Evolutionary conservation across 2,329 filamentous ascomycete genomes (phyloP).

Genomic region (Trichophyton simii): DNA sequence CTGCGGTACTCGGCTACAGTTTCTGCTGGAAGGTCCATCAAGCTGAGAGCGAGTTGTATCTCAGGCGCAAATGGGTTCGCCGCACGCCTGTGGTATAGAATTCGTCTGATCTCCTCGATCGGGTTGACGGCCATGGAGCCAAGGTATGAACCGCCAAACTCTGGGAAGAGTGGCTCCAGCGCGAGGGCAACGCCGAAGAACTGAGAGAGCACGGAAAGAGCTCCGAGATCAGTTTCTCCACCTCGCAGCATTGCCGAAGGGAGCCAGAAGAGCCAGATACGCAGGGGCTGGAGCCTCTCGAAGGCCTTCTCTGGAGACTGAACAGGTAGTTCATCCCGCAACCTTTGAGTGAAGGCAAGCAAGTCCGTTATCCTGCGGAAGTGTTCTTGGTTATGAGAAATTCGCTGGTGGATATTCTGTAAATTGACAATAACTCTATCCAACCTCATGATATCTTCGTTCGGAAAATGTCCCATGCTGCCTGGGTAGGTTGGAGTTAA

Average conservation of each 20-base stretch:
- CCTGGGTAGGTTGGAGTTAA: slow-evolving; percentile 22
- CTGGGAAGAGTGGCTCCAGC: slow-evolving; percentile 82
- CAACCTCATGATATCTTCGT: slow-evolving; percentile 59
- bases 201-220: slow-evolving; percentile 74
- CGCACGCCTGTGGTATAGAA: slow-evolving; percentile 57
- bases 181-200: slow-evolving; percentile 82
- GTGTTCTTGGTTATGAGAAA: slow-evolving; percentile 58
- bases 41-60: slow-evolving; percentile 48
- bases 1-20: slow-evolving; percentile 56
- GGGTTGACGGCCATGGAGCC: slow-evolving; percentile 66
- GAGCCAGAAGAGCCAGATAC: slow-evolving; percentile 93
- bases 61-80: slow-evolving; percentile 46
- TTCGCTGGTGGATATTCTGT: slow-evolving; percentile 43
- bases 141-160: slow-evolving; percentile 81
- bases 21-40: slow-evolving; percentile 63
- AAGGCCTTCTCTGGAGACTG: slow-evolving; percentile 74
- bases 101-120: slow-evolving; percentile 72
- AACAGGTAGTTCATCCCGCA: slow-evolving; percentile 56
- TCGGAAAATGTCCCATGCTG: slow-evolving; percentile 24
- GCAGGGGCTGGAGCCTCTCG: slow-evolving; percentile 72
- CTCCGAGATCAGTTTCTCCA: slow-evolving; percentile 60
- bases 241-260: slow-evolving; percentile 72
- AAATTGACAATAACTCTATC: slow-evolving; percentile 56
- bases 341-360: slow-evolving; percentile 58
- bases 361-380: slow-evolving; percentile 56